These are phyloP conservation scores for Alternaria gaisen DNA, from an alignment of 2,329 filamentous ascomycete species.

Conservation along the genomic window DNA sequence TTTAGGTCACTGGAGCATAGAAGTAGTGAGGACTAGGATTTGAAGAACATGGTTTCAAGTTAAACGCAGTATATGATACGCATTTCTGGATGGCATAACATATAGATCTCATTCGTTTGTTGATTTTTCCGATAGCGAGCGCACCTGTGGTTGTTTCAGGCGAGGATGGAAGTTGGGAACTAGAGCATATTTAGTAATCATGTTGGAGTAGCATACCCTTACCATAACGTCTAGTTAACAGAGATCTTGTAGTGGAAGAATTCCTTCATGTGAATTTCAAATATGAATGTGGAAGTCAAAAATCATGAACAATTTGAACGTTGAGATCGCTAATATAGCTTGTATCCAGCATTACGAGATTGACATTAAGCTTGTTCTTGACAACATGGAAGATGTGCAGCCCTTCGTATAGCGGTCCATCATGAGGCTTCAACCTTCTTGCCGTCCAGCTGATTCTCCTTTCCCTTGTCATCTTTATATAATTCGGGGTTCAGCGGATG, in stretches of 20 bases:
- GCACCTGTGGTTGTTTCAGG: neutral
- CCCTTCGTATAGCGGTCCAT: neutral
- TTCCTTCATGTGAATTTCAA: neutral
- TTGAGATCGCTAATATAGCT: neutral
- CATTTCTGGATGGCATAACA: neutral
- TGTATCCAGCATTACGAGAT: neutral
- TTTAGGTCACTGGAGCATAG: neutral
- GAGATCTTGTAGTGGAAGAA: neutral
- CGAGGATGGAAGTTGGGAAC: neutral
- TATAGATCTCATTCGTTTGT: neutral
- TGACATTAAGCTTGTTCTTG: neutral
- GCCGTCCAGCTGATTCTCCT: constrained; percentile 3
- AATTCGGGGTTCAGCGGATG: constrained; percentile 54
- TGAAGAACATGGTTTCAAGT: neutral
- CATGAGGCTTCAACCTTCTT: constrained; percentile 1
- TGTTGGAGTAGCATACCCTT: neutral
- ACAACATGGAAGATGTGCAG: neutral
- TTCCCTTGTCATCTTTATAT: constrained; percentile 33
- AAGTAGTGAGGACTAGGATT: neutral
- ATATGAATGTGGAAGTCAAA: neutral
- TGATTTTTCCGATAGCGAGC: neutral
- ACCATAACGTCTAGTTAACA: neutral
- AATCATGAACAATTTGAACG: neutral
- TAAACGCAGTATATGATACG: neutral
- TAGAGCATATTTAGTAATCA: neutral